Evolutionary conservation across 2,329 filamentous ascomycete species (phyloP).

Genomic region (Colletotrichum sojae): DNA sequence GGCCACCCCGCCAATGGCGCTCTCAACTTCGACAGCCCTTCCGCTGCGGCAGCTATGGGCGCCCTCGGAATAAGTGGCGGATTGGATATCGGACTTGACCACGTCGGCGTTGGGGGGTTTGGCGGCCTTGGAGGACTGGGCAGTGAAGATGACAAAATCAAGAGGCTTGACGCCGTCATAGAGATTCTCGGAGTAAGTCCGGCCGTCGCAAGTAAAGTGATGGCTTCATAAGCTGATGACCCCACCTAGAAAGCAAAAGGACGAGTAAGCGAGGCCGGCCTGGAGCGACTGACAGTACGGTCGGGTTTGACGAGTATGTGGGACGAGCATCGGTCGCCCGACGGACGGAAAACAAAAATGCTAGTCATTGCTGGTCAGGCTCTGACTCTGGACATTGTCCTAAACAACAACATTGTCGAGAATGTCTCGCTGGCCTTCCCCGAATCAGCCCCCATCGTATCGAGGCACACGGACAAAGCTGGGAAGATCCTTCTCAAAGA

Average conservation of each 20-base stretch:
- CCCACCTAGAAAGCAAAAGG: constrained; percentile 59
- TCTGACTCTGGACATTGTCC: constrained; percentile 72
- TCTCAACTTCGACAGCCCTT: constrained; percentile 75
- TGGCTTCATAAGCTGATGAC: constrained; percentile 20
- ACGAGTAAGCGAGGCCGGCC: constrained; percentile 79
- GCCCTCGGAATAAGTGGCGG: constrained; percentile 64
- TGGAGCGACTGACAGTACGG: constrained; percentile 78
- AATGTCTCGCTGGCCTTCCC: constrained; percentile 75
- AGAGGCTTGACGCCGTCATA: constrained; percentile 67
- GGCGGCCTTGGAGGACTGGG: constrained; percentile 57
- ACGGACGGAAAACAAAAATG: constrained; percentile 65
- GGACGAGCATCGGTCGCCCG: constrained; percentile 65
- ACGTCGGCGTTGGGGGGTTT: constrained; percentile 62
- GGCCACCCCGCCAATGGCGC: constrained; percentile 61
- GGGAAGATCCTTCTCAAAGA: constrained; percentile 76
- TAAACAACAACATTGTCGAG: constrained; percentile 73
- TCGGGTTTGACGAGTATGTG: constrained; percentile 76
- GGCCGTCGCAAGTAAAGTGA: constrained; percentile 44
- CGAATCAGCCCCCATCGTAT: constrained; percentile 70
- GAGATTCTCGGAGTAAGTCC: constrained; percentile 63
- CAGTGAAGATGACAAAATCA: constrained; percentile 68
- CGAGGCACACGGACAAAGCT: constrained; percentile 72
- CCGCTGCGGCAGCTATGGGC: constrained; percentile 73
- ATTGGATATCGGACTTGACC: constrained; percentile 68
- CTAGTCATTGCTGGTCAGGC: constrained; percentile 75